Percentiles rank a stretch among this genome's conserved stretches.
Evolutionary conservation across 208 protist species (phyloP).

Genomic region (Trypanosoma boissoni): DNA sequence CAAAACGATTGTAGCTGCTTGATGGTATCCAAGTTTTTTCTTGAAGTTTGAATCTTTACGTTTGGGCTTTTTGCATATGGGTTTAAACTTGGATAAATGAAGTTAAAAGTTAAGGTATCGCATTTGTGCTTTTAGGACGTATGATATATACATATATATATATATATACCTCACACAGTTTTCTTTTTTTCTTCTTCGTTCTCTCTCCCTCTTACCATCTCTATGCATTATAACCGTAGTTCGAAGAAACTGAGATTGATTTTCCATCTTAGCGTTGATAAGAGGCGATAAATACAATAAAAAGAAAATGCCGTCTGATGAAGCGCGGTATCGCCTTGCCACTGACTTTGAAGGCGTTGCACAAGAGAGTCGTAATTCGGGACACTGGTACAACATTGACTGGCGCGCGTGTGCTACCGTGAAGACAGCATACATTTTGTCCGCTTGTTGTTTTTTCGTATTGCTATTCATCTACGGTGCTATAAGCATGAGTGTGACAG

Average conservation of each 20-base stretch:
- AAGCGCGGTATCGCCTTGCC: neutral
- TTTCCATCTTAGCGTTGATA: neutral
- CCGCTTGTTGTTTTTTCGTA: constrained; percentile 1
- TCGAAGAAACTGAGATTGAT: neutral
- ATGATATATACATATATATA: neutral
- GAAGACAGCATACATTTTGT: constrained; percentile 10
- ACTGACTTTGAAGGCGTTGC: constrained; percentile 5
- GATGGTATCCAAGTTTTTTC: too few species aligned
- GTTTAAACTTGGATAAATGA: constrained; percentile 17
- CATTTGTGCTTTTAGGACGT: too few species aligned
- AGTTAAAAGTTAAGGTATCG: constrained; percentile 17
- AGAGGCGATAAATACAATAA: neutral
- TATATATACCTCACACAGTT: neutral
- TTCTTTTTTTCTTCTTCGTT: constrained; percentile 18
- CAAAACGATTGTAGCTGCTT: too few species aligned
- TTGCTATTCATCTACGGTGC: constrained; percentile 13
- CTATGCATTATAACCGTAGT: neutral
- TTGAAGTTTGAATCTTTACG: too few species aligned
- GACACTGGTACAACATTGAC: constrained; percentile 5
- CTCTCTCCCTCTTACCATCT: constrained; percentile 11
- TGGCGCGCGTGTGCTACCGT: constrained; percentile 3
- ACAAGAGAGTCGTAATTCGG: neutral
- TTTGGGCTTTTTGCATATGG: too few species aligned
- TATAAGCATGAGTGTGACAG: neutral
- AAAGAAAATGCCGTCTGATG: constrained; percentile 1